phyloP scores from a whole-genome alignment of 2,329 filamentous ascomycete genomes.

The Metarhizium humberi region DNA sequence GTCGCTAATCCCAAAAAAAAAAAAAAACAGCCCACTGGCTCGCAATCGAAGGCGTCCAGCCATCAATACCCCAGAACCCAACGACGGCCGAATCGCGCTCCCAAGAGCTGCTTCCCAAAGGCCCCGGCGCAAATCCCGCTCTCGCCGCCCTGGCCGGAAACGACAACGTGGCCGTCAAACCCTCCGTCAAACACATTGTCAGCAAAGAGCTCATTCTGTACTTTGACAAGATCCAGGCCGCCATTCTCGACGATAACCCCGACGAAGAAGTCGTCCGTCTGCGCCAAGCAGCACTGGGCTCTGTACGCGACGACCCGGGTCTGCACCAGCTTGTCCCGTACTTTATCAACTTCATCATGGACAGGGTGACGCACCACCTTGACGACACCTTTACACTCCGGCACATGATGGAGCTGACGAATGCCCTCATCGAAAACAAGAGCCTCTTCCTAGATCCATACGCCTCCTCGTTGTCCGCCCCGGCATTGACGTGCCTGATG shows the following conservation, averaged over 20 bases:
- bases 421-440: constrained; percentile 75
- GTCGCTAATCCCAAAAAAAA: constrained; percentile 6
- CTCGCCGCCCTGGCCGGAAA: constrained; percentile 73
- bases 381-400: constrained; percentile 82
- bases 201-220: constrained; percentile 94
- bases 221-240: constrained; percentile 89
- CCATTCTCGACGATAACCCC: constrained; percentile 78
- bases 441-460: constrained; percentile 63
- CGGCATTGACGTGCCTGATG: constrained; percentile 85
- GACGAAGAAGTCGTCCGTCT: constrained; percentile 66
- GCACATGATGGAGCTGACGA: constrained; percentile 86
- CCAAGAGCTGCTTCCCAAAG: constrained; percentile 82
- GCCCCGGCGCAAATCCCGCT: constrained; percentile 76
- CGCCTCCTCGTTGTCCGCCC: constrained; percentile 61
- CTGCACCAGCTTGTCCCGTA: constrained; percentile 94
- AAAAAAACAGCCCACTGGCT: constrained; percentile 77
- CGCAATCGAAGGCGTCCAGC: constrained; percentile 93
- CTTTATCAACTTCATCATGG: constrained; percentile 90
- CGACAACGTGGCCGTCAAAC: constrained; percentile 77
- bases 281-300: constrained; percentile 75
- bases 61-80: constrained; percentile 92
- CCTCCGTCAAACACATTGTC: constrained; percentile 88
- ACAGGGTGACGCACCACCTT: constrained; percentile 89
- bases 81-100: constrained; percentile 74
- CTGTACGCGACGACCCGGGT: constrained; percentile 79